These are phyloP conservation scores for Microsporum canis DNA, from an alignment of 2,329 filamentous ascomycete genomes.

Conservation along the genomic window DNA sequence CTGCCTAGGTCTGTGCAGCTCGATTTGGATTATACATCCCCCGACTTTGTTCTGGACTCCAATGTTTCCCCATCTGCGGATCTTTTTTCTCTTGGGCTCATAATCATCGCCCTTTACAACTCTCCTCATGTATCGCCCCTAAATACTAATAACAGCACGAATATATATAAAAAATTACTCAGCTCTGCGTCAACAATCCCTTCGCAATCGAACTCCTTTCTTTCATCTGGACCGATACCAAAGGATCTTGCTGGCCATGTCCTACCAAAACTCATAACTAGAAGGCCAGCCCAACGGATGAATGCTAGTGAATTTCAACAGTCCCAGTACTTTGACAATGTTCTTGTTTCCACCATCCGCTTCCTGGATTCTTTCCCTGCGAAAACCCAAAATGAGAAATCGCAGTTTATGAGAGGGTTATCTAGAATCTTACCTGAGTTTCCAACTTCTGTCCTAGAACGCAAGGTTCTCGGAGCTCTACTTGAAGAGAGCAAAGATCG, in stretches of 20 bases:
- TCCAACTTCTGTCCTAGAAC: constrained; percentile 84
- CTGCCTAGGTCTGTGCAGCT: constrained; percentile 75
- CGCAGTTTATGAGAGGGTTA: constrained; percentile 79
- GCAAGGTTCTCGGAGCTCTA: constrained; percentile 79
- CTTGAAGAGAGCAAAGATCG: constrained; percentile 90
- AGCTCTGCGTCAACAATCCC: constrained; percentile 67
- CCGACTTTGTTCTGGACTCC: constrained; percentile 86
- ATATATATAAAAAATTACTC: constrained; percentile 76
- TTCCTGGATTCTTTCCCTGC: constrained; percentile 85
- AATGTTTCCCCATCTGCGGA: constrained; percentile 76
- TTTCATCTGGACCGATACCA: constrained; percentile 67
- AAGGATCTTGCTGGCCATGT: constrained; percentile 65
- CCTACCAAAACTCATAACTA: constrained; percentile 73
- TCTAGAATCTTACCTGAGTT: constrained; percentile 83
- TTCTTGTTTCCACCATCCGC: constrained; percentile 88
- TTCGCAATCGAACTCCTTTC: constrained; percentile 68
- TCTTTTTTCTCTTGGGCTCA: constrained; percentile 82
- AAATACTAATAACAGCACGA: constrained; percentile 66
- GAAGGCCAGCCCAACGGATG: constrained; percentile 75
- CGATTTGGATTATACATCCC: constrained; percentile 84
- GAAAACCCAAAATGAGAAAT: constrained; percentile 84
- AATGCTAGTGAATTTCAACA: constrained; percentile 86
- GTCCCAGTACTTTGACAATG: constrained; percentile 93
- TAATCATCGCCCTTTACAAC: constrained; percentile 86
- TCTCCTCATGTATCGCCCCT: constrained; percentile 83